Evolutionary conservation across 2,329 filamentous ascomycete species (phyloP), one percentile per base, ranked within the genome.

Genomic region (Albifimbria verrucaria): DNA sequence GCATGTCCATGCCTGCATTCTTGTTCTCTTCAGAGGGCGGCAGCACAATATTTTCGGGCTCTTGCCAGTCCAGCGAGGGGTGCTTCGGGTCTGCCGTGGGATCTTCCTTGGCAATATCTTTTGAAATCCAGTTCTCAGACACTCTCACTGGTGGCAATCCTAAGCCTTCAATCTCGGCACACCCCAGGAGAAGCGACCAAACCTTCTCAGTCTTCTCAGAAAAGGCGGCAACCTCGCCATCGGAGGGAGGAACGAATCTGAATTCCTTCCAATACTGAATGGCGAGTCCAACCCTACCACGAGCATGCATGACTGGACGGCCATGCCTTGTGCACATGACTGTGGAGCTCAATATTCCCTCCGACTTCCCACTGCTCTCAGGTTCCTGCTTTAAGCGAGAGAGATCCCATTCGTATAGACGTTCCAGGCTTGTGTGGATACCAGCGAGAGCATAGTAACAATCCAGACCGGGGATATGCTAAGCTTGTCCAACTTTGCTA

Each of bases 401-500:
- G 55, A 86, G 72, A 64, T 94, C 89, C 76, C 89, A 88, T 45
- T 83, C 76, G 62, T 89, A 84, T n/a, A 95, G 72, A 59, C 78
- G 85, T 54, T 80, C 76, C 55, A 94, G 72, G 62, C 88, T 89
- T 52, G 80, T 80, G 66, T 87, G 90, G 6, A 95, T 76, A 3
- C 89, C 89, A 4, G 83, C 84, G 44, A 93, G 76, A 1, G 90
- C 90, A 65, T 91, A 88, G 65, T 90, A 88, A 66, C 89, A 89
- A 61, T 90, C 90, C 7, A 93, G 77, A 5, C 81, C 81, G 84
- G 85, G 25, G 80, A 75, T 21, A 83, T 78, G 67, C 89, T 91
- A 50, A 93, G 77, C 60, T 84, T 86, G 65, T 94, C 90, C 52
- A 92, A 71, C 5, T 71, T 78, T 3, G 88, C 85, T 28, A 94